Base-by-base conservation (phyloP, 495 filamentous ascomycete genomes). In the Aspergillus carlsbadensis region DNA sequence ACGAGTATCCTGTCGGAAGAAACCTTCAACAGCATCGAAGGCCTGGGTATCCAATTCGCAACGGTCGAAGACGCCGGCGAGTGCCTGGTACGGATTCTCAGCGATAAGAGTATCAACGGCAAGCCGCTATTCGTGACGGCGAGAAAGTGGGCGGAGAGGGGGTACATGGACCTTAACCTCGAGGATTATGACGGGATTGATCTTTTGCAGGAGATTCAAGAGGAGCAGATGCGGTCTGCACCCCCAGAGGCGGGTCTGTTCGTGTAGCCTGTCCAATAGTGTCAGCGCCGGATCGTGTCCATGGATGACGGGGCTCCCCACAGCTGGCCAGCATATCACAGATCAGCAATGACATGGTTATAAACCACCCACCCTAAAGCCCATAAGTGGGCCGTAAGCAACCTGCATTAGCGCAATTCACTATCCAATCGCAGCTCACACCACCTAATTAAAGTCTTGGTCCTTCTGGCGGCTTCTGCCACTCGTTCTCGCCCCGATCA, bases 1-100 rank as follows among this genome's bases (percentile, higher is more conserved):
- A 66, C 63, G 11, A 66, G 59, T 11, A 66, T 66, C 15, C 54
- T 66, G 10, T 59, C 60, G 1, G 43, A 61, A 0, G 26, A 29
- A 29, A 8, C 8, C 8, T 29, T 29, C 26, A 8, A 29, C 26
- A 29, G 8, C 4, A 8, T 29, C 3, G 26, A 55, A 63, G 26
- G 48, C 46, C 1, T 59, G 10, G 63, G 63, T 0, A 60, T 66
- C 1, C 26, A 61, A 10, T 60, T 63, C 26, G 63, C 63, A 8
- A 40, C 57, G 10, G 40, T 55, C 1, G 15, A 37, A 5, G 63
- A 66, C 40, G 60, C 63, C 6, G 41, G 54, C 5, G 10, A 57
- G 22, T 66, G 57, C 42, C 52, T 66, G 4, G 22, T 66, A 41
- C 51, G 60, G 5, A 57, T 64, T 3, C 58, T 66, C 17, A 59